Evolutionary conservation across 768 basidiomycete species (phyloP).

Genomic region (Suillus subluteus): DNA sequence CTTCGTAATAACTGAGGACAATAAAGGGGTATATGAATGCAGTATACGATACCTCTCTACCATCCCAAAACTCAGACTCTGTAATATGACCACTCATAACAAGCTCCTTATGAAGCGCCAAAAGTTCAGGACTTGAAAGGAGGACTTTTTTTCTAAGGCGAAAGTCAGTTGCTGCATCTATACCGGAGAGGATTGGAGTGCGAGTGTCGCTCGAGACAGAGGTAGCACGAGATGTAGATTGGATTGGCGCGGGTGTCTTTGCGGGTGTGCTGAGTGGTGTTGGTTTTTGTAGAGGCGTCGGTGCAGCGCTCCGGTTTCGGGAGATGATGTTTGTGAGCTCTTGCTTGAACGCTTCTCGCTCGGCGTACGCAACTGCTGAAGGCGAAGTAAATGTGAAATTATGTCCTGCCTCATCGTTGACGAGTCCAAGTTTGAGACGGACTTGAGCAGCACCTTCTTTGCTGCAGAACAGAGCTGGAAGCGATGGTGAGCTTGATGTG

Average conservation of each 20-base stretch:
- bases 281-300: slow-evolving; percentile 31
- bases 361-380: slow-evolving; percentile 60
- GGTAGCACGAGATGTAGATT: slow-evolving; percentile 60
- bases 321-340: slow-evolving; percentile 79
- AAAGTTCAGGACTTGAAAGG: slow-evolving; percentile 75
- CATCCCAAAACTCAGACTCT: slow-evolving; percentile 97
- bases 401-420: slow-evolving; percentile 72
- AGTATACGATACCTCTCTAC: slow-evolving; percentile 70
- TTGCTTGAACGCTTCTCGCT: slow-evolving; percentile 83
- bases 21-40: slow-evolving; percentile 17
- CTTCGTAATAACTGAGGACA: slow-evolving; percentile 43
- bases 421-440: slow-evolving; percentile 72
- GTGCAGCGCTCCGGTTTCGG: slow-evolving; percentile 56
- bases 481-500: not conserved
- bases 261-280: slow-evolving; percentile 35
- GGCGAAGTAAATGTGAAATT: slow-evolving; percentile 83
- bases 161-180: slow-evolving; percentile 68
- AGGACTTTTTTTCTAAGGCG: slow-evolving; percentile 80
- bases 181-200: slow-evolving; percentile 58
- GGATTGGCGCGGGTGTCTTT: slow-evolving; percentile 36
- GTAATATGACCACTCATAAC: slow-evolving; percentile 85
- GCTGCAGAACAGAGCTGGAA: slow-evolving; percentile 78
- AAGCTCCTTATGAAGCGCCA: slow-evolving; percentile 82
- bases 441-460: slow-evolving; percentile 84
- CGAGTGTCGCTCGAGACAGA: slow-evolving; percentile 61